Percentiles rank a stretch among this genome's conserved stretches.
Evolutionary conservation across 257 asterid species (phyloP).

Genomic region (Gentiana straminea): DNA sequence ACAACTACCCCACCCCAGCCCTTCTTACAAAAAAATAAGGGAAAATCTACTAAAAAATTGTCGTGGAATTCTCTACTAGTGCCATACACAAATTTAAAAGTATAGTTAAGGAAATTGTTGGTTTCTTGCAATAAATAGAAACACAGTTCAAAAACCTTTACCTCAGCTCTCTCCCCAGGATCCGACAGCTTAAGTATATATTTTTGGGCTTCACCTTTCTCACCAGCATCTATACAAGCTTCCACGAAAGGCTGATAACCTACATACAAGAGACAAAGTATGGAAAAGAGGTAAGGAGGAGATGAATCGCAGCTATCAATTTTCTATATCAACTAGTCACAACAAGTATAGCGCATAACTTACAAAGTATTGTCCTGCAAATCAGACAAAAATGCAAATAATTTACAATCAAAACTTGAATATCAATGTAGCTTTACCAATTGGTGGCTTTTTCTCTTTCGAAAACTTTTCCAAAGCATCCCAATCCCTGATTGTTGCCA

Average conservation of each 20-base stretch:
- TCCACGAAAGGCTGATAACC: slow-evolving; percentile 97
- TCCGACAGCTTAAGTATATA: slow-evolving; percentile 85
- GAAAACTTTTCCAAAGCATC: slow-evolving; percentile 82
- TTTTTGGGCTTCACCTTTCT: slow-evolving; percentile 76
- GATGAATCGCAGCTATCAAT: neutral
- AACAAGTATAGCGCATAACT: neutral
- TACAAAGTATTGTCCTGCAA: neutral
- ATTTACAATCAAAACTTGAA: no score
- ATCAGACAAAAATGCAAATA: no score
- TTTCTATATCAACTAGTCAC: neutral
- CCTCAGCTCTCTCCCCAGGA: slow-evolving; percentile 91
- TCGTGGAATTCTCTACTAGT: no score
- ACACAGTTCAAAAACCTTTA: slow-evolving; percentile 11
- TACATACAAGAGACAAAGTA: slow-evolving; percentile 16
- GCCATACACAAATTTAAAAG: no score
- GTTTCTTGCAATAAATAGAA: no score
- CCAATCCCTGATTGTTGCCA: slow-evolving; percentile 93
- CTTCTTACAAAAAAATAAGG: no score
- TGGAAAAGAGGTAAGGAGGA: neutral
- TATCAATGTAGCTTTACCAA: slow-evolving; percentile 31
- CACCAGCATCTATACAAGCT: slow-evolving; percentile 87
- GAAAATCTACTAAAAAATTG: no score
- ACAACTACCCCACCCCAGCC: no score
- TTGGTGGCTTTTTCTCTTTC: slow-evolving; percentile 88
- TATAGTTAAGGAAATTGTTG: no score